These are phyloP conservation scores for Sergeia podlipaevii DNA, from an alignment of 208 protist species.

Conservation along the genomic window DNA sequence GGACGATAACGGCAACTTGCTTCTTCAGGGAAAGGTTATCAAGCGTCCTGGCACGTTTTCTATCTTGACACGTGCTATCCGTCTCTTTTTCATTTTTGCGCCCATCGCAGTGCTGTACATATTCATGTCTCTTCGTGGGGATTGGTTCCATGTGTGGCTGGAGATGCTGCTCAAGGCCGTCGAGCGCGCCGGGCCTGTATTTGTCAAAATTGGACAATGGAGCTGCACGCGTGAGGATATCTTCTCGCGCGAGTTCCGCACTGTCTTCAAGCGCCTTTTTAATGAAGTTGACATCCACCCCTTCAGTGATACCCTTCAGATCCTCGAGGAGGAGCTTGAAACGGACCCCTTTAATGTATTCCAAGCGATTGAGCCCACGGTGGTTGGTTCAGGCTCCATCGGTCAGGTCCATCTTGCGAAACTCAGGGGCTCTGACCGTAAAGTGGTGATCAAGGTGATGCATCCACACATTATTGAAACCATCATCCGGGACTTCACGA, in stretches of 20 bases:
- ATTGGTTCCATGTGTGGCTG: slow-evolving; percentile 72
- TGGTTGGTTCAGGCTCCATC: slow-evolving; percentile 88
- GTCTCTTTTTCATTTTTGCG: slow-evolving; percentile 69
- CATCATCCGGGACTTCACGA: slow-evolving; percentile 82
- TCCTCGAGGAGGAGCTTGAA: slow-evolving; percentile 74
- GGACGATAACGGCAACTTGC: slow-evolving; percentile 53
- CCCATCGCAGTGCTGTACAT: slow-evolving; percentile 71
- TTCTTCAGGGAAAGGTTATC: slow-evolving; percentile 56
- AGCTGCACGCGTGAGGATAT: slow-evolving; percentile 87
- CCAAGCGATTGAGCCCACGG: slow-evolving; percentile 48
- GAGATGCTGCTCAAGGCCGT: slow-evolving; percentile 61
- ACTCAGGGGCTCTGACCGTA: slow-evolving; percentile 45
- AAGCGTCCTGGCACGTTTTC: slow-evolving; percentile 21
- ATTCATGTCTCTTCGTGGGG: slow-evolving; percentile 47
- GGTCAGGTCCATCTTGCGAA: slow-evolving; percentile 88
- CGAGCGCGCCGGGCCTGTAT: slow-evolving; percentile 79
- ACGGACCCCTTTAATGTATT: slow-evolving; percentile 58
- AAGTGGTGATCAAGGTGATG: slow-evolving; percentile 90
- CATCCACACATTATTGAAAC: slow-evolving; percentile 83
- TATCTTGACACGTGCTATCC: slow-evolving; percentile 44
- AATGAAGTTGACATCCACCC: slow-evolving; percentile 76
- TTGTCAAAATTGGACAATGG: slow-evolving; percentile 92
- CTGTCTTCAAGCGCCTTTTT: slow-evolving; percentile 75
- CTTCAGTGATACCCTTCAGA: slow-evolving; percentile 56
- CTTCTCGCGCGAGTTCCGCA: slow-evolving; percentile 75